Evolutionary conservation across 495 filamentous ascomycete genomes (phyloP).

Genomic region (Xylaria venustula): DNA sequence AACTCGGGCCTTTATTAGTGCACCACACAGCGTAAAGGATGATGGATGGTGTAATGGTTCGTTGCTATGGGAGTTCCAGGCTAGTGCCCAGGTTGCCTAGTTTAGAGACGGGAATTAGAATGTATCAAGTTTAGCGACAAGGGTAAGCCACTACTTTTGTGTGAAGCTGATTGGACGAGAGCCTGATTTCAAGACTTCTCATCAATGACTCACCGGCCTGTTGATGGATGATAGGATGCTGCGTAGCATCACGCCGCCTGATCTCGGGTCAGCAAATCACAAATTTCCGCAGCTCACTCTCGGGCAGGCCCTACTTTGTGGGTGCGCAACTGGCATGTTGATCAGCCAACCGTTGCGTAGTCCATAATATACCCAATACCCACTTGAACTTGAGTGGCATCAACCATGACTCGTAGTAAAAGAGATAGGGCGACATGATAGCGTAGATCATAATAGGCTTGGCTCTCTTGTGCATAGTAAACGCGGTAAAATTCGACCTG

Average conservation of each 20-base stretch:
- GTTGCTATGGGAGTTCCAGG: neutral
- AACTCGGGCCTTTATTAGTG: neutral
- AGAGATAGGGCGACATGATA: neutral
- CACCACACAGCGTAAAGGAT: neutral
- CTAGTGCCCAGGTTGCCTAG: slow-evolving; percentile 12
- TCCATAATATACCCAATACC: too few relatives aligned
- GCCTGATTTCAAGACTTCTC: slow-evolving; percentile 1
- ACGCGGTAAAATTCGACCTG: slow-evolving; percentile 13
- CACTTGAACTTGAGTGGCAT: neutral
- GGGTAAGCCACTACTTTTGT: slow-evolving; percentile 8
- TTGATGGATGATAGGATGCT: neutral
- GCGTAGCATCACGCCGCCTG: slow-evolving; percentile 10
- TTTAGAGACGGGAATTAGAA: slow-evolving; percentile 17
- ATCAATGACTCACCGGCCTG: slow-evolving; percentile 29
- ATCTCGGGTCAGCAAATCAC: slow-evolving; percentile 28
- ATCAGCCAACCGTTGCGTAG: slow-evolving; percentile 6
- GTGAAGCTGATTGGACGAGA: slow-evolving; percentile 1
- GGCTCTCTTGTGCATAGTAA: neutral
- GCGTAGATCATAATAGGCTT: neutral
- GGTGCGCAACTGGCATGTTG: slow-evolving; percentile 9
- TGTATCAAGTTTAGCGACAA: neutral
- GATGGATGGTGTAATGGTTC: slow-evolving; percentile 4
- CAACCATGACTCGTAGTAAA: slow-evolving; percentile 2
- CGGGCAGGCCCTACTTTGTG: neutral
- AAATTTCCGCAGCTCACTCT: neutral